Base-by-base conservation (phyloP, 768 basidiomycete species). In the Mycena pura region DNA sequence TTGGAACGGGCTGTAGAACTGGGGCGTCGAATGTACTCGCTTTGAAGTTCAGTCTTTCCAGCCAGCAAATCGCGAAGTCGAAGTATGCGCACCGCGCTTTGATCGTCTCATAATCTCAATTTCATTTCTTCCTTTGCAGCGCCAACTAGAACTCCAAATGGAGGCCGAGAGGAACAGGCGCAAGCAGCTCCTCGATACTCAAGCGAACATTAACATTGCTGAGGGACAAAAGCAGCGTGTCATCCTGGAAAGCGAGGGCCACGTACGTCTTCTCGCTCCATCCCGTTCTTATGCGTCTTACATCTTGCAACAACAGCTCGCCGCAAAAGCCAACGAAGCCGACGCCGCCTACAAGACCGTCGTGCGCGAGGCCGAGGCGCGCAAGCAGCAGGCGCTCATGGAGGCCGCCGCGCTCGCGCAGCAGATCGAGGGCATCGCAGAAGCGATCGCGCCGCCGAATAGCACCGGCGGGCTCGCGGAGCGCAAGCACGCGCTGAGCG, bases 31-130 rank as follows among this genome's bases (percentile, higher is more conserved):
- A 53, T 85, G 85, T 56, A 83, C 84, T 7, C 72, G 83, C 58
- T 86, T 85, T 65, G 85, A 86, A 64, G 76, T 85, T n/a, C 85
- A 86, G 65, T 80, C 79, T 0, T 86, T 86, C 78, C 80, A 85
- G 60, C 85, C 85, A 2, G 81, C 82, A 4, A 86, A 86, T 53
- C 78, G 83, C n/a, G 84, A 85, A 64, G 83, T 86, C 22, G 85
- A 86, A 75, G 82, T 82, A 46, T 21, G 72, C 61, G 3, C 6
- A 29, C 15, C 43, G 29, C 34, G n/a, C 32, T 27, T 19, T 19
- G 24, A 25, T 32, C n/a, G n/a, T n/a, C 17, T 40, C 15, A 19
- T n/a, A 21, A 21, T 34, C 48, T 41, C 48, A 41, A 43, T 25
- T 28, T n/a, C 36, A 27, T 40, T 27, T 24, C 25, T 40, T 28